Evolutionary conservation across 73 alveolate species (phyloP).

Genomic region (Blepharisma japonicum): DNA sequence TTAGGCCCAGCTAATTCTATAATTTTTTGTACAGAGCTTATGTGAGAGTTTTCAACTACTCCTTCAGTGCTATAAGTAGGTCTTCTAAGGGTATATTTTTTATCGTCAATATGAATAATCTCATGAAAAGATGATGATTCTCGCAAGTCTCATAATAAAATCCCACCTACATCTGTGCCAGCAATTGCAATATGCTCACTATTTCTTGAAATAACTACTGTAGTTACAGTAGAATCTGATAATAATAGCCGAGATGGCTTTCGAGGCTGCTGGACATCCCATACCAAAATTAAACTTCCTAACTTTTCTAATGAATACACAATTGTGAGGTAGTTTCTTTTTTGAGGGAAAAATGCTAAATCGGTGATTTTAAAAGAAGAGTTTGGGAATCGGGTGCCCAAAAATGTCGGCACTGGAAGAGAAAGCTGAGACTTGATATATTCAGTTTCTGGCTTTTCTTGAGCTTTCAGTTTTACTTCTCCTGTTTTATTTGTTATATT

Average conservation of each 20-base stretch:
- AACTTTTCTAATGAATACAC: neutral
- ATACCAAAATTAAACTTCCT: constrained; percentile 4
- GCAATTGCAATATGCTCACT: constrained; percentile 16
- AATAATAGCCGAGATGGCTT: neutral
- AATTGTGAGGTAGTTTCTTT: neutral
- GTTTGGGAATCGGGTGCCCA: neutral
- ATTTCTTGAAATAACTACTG: neutral
- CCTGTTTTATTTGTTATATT: neutral
- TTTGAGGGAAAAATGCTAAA: constrained; percentile 9
- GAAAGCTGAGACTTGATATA: neutral
- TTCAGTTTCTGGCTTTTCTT: neutral
- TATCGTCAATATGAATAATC: neutral
- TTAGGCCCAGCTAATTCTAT: constrained; percentile 1
- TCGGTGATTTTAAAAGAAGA: neutral
- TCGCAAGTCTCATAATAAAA: neutral
- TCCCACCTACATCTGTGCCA: neutral
- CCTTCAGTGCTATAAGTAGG: constrained; percentile 16
- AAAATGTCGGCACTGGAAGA: neutral
- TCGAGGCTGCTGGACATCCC: constrained; percentile 16
- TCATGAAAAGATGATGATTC: constrained; percentile 15
- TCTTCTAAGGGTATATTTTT: neutral
- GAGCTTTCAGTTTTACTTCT: neutral
- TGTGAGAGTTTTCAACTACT: neutral
- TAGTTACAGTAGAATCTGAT: neutral
- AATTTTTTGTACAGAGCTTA: constrained; percentile 7